Percentiles rank a stretch among this genome's conserved stretches.
Evolutionary conservation across 192 early-diverging fungal species (phyloP).

Genomic region (Pilobolus umbonatus): DNA sequence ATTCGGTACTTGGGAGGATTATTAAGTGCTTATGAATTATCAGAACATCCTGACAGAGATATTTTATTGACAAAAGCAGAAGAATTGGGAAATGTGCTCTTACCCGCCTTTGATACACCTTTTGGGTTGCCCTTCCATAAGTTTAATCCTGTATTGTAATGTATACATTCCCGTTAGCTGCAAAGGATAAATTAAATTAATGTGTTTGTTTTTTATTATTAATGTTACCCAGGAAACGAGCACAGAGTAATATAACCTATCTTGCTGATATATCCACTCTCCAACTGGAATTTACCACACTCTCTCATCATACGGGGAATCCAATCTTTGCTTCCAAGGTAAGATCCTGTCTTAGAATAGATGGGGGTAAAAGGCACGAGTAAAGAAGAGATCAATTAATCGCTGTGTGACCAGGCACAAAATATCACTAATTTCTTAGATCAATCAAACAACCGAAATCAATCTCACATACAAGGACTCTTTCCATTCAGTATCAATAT

Average conservation of each 20-base stretch:
- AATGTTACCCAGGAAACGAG: not conserved
- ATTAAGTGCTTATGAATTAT: conserved; percentile 78
- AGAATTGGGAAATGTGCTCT: conserved; percentile 56
- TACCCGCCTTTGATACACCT: conserved; percentile 66
- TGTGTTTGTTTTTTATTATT: not conserved
- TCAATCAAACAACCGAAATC: not conserved
- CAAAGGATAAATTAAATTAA: not conserved
- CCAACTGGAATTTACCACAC: conserved; percentile 77
- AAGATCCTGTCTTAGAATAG: not conserved
- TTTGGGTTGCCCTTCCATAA: conserved; percentile 58
- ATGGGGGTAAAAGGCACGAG: not conserved
- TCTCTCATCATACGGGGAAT: conserved; percentile 69
- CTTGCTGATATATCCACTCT: conserved; percentile 30
- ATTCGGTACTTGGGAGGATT: conserved; percentile 76
- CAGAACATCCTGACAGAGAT: conserved; percentile 33
- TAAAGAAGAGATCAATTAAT: not conserved
- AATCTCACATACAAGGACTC: conserved; percentile 42
- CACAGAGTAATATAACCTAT: not conserved
- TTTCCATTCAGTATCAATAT: conserved; percentile 48
- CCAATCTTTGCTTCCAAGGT: conserved; percentile 57
- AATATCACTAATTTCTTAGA: conserved; percentile 16
- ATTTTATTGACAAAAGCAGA: conserved; percentile 62
- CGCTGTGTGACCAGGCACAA: conserved; percentile 9
- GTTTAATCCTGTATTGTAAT: conserved; percentile 41
- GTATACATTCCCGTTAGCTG: not conserved